A percentile compares a stretch with the other conserved stretches of the same genome.
Evolutionary conservation across 2,329 filamentous ascomycete species (phyloP).

Genomic region (Daldinia sp.): DNA sequence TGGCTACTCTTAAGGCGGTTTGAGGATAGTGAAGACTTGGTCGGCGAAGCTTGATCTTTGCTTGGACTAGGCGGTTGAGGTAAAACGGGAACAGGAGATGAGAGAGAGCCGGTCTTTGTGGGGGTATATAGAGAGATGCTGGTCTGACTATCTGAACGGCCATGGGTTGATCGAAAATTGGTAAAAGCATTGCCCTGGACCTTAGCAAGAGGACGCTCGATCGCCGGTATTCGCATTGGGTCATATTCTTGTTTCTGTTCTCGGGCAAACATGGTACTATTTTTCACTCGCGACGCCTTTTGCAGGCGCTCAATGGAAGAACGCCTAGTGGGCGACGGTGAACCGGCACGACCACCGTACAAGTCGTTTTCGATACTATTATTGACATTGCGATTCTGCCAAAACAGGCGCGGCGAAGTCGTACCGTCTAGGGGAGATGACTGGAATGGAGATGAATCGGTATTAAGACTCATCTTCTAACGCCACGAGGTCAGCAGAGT

Average conservation of each 20-base stretch:
- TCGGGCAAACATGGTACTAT: slow-evolving; percentile 95
- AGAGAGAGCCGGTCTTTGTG: slow-evolving; percentile 52
- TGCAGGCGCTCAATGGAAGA: slow-evolving; percentile 96
- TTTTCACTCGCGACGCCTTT: slow-evolving; percentile 93
- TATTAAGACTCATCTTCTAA: slow-evolving; percentile 73
- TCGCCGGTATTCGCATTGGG: slow-evolving; percentile 75
- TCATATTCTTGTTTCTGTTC: slow-evolving; percentile 95
- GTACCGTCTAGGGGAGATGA: slow-evolving; percentile 76
- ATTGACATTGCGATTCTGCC: slow-evolving; percentile 80
- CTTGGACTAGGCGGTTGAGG: slow-evolving; percentile 60
- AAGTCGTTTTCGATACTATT: slow-evolving; percentile 73
- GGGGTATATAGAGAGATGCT: slow-evolving; percentile 67
- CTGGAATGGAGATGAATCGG: slow-evolving; percentile 84
- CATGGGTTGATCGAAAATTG: slow-evolving; percentile 62
- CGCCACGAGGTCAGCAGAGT: slow-evolving; percentile 43
- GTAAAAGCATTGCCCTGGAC: slow-evolving; percentile 77
- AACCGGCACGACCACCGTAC: slow-evolving; percentile 65
- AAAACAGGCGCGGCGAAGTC: slow-evolving; percentile 86
- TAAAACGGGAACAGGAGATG: slow-evolving; percentile 42
- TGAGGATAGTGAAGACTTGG: slow-evolving; percentile 86
- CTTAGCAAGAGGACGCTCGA: slow-evolving; percentile 83
- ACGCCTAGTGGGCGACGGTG: slow-evolving; percentile 78
- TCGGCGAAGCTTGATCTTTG: slow-evolving; percentile 79
- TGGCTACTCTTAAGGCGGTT: slow-evolving; percentile 72
- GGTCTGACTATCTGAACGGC: slow-evolving; percentile 66